These are phyloP conservation scores for Alternaria alternata DNA, from an alignment of 2,329 filamentous ascomycete genomes.

Conservation along the genomic window DNA sequence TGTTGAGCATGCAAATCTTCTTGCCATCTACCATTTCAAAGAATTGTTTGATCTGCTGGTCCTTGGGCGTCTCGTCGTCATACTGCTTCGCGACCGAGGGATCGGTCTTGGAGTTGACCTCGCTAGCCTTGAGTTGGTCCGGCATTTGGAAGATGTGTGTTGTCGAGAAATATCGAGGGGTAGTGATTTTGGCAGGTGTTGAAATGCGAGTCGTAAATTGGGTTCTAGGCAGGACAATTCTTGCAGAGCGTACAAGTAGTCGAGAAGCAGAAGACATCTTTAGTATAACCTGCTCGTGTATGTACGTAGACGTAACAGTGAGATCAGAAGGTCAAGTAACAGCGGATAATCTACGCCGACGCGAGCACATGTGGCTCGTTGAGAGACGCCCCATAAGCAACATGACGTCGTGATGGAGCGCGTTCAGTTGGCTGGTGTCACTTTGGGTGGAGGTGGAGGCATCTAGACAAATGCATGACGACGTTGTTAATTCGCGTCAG, in stretches of 20 bases:
- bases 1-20: constrained; percentile 56
- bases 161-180: constrained; percentile 27
- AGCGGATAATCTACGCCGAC: constrained; percentile 5
- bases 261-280: constrained; percentile 23
- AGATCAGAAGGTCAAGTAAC: constrained; percentile 26
- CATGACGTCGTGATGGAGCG: constrained; percentile 31
- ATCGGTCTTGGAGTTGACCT: constrained; percentile 56
- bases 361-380: constrained; percentile 10
- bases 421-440: constrained; percentile 16
- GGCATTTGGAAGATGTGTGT: constrained; percentile 53
- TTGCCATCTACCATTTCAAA: constrained; percentile 57
- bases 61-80: constrained; percentile 54
- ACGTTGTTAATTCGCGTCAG: constrained; percentile 22
- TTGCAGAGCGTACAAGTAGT: constrained; percentile 28
- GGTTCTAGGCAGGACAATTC: constrained; percentile 2
- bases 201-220: constrained; percentile 8
- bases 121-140: constrained; percentile 49
- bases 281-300: constrained; percentile 5
- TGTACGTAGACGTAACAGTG: constrained; percentile 28
- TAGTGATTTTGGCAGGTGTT: background rate
- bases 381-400: constrained; percentile 11
- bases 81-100: constrained; percentile 60
- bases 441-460: constrained; percentile 20
- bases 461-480: constrained; percentile 37
- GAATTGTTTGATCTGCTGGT: constrained; percentile 58